Evolutionary conservation across 768 basidiomycete genomes (phyloP).

Genomic region (Tylopilus subfusipes): DNA sequence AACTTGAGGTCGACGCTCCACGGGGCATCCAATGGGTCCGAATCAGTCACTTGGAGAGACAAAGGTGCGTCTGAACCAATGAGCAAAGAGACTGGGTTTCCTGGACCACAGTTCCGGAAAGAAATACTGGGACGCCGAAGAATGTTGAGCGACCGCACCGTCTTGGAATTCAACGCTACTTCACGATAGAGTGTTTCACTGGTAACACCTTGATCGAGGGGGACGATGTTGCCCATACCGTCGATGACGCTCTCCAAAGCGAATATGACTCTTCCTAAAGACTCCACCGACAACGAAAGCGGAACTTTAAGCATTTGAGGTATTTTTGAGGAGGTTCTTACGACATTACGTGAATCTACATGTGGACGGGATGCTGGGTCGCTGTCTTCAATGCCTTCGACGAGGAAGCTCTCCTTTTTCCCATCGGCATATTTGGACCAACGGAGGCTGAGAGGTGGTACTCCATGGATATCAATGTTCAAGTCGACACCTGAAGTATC

Average conservation of each 20-base stretch:
- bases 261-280: slow-evolving; percentile 67
- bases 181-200: slow-evolving; percentile 20
- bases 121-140: slow-evolving; percentile 67
- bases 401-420: slow-evolving; percentile 64
- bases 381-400: slow-evolving; percentile 78
- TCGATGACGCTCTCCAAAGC: slow-evolving; percentile 82
- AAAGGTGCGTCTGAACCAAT: slow-evolving; percentile 65
- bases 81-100: slow-evolving; percentile 63
- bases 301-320: slow-evolving; percentile 67
- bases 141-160: slow-evolving; percentile 61
- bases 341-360: slow-evolving; percentile 23
- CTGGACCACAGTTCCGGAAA: slow-evolving; percentile 73
- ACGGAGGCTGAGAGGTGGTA: slow-evolving; percentile 72
- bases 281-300: slow-evolving; percentile 57
- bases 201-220: slow-evolving; percentile 36
- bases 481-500: slow-evolving; percentile 55
- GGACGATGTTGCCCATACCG: slow-evolving; percentile 72
- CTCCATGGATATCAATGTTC: slow-evolving; percentile 63
- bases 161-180: slow-evolving; percentile 39
- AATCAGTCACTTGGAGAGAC: slow-evolving; percentile 47
- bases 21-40: slow-evolving; percentile 62
- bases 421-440: slow-evolving; percentile 73
- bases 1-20: slow-evolving; percentile 67
- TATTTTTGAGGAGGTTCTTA: slow-evolving; percentile 21
- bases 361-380: slow-evolving; percentile 34